Evolutionary conservation across 108 stramenopile species (phyloP), one percentile per base, ranked within the genome.

Genomic region (Nannochloropsis gaditana): DNA sequence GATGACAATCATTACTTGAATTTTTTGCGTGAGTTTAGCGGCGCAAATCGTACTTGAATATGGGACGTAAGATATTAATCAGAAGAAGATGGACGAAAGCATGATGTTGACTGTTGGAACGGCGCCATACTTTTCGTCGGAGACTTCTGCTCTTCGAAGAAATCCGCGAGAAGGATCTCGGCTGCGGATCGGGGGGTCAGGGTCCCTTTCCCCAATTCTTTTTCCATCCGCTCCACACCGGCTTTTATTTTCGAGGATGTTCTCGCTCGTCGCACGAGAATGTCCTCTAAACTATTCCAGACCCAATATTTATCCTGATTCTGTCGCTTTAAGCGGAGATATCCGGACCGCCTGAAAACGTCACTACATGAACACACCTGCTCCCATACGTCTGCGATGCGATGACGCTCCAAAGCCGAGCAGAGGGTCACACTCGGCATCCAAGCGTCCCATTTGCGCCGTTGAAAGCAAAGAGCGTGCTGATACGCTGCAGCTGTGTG

Each of bases 361-460:
- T 44, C 42, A 42, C 80, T 31, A 21, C 79, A 85, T 43, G 43
- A 43, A 11, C 84, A 82, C 10, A 80, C 88, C 85, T 89, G 50
- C 31, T 90, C 88, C 90, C 90, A 90, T 5, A 90, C 84, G 21
- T 84, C 42, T 17, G 73, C 86, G 45, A 90, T 80, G 10, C 88
- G 86, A 11, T 44, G 43, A 0, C 82, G 42, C 43, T 17, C 9
- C 84, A 84, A n/a, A 11, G 90, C 88, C 50, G 90, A 90, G 45
- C 90, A 90, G 41, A 80, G 45, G 42, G 86, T 43, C 90, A 90
- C 90, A 15, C 86, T 88, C 31, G 90, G 88, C 5, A 43, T 21
- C 90, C 90, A 90, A 47, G 80, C 82, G 80, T 19, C 31, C 15
- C 83, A 17, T 10, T 87, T 87, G n/a, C 83, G 79, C 83, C 83